Evolutionary conservation across 192 early-diverging fungal genomes (phyloP).

Genomic region (Gaertneriomyces semiglobifer): DNA sequence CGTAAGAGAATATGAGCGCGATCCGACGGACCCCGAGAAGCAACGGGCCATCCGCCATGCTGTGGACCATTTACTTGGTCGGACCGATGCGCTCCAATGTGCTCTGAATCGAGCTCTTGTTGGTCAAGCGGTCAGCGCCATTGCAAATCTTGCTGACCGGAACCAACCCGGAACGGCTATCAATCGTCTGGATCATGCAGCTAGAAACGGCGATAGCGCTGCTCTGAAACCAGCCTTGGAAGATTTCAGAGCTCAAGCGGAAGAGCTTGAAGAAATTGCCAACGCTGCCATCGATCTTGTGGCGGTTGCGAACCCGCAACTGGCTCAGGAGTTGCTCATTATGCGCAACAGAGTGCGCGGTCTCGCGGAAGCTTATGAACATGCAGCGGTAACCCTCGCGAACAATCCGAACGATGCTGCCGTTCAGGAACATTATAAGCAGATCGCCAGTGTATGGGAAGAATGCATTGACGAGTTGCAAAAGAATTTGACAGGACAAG

Average conservation of each 20-base stretch:
- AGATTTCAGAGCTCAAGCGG: slow-evolving; percentile 24
- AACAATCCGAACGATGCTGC: slow-evolving; percentile 23
- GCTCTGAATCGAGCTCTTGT: slow-evolving; percentile 30
- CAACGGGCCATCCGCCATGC: slow-evolving; percentile 17
- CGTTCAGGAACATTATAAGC: slow-evolving; percentile 26
- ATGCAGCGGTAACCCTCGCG: slow-evolving; percentile 21
- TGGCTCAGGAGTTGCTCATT: slow-evolving; percentile 23
- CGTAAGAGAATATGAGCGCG: not conserved
- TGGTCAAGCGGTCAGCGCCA: slow-evolving; percentile 16
- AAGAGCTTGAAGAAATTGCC: slow-evolving; percentile 12
- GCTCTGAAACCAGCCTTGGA: slow-evolving; percentile 16
- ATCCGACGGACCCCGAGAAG: slow-evolving; percentile 7
- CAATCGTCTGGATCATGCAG: slow-evolving; percentile 22
- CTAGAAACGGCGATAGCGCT: slow-evolving; percentile 10
- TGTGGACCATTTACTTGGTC: slow-evolving; percentile 8
- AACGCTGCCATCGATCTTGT: slow-evolving; percentile 24
- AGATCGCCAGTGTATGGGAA: slow-evolving; percentile 30
- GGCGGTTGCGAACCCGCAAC: slow-evolving; percentile 5
- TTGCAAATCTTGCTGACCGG: slow-evolving; percentile 19
- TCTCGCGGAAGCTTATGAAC: slow-evolving; percentile 16
- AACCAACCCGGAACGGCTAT: slow-evolving; percentile 11
- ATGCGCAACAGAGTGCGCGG: slow-evolving; percentile 12
- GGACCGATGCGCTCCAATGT: slow-evolving; percentile 29
- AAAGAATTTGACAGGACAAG: slow-evolving; percentile 29
- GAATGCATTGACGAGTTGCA: slow-evolving; percentile 33